phyloP scores from a whole-genome alignment of 805 yeast genomes.

The Candida pini region DNA sequence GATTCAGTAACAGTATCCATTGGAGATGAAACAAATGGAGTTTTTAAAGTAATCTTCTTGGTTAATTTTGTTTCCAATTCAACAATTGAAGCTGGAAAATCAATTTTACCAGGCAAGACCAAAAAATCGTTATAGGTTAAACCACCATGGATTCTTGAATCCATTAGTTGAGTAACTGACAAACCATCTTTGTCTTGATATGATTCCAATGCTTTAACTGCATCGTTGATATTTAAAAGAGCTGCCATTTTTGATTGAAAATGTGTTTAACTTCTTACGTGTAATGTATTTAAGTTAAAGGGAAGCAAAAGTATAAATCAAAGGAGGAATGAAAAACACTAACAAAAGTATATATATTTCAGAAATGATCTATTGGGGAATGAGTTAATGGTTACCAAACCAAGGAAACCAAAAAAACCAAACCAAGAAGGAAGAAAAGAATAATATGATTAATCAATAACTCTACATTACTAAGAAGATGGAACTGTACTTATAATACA shows the following conservation, averaged over 20 bases:
- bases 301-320: no score
- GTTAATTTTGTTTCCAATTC: conserved; percentile 82
- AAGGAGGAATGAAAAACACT: no score
- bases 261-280: neutral
- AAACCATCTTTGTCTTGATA: conserved; percentile 81
- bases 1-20: conserved; percentile 99
- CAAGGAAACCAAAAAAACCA: neutral
- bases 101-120: conserved; percentile 90
- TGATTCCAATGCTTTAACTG: conserved; percentile 58
- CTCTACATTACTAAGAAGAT: no score
- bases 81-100: conserved; percentile 77
- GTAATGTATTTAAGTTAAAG: no score
- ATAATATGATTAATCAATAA: no score
- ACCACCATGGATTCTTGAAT: conserved; percentile 88
- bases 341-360: no score
- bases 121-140: conserved; percentile 95
- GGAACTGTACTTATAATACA: no score
- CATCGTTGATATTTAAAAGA: conserved; percentile 44
- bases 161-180: conserved; percentile 77
- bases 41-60: conserved; percentile 82
- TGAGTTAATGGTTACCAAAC: neutral
- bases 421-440: no score
- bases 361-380: no score
- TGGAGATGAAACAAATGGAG: conserved; percentile 97
- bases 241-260: conserved; percentile 4